Percentiles rank a stretch among this genome's conserved stretches.
Conservation (phyloP, 2,329 filamentous ascomycete genomes). For the Penicillium rolfsii region DNA sequence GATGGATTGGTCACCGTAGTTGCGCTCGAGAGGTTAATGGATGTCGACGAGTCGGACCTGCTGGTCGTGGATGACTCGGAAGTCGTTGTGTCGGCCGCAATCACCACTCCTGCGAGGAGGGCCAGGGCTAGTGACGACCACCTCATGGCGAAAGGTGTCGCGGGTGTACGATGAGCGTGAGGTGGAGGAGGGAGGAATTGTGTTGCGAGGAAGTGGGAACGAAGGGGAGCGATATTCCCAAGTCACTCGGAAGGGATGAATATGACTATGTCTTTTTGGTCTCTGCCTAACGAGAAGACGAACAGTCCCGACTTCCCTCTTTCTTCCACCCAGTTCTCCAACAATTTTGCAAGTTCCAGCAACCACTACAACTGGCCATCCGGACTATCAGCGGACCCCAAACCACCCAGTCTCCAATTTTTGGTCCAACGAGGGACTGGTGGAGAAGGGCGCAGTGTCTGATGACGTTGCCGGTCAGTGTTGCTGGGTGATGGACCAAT, state of each 20-base stretch:
- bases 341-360: neutral
- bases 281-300: neutral
- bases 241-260: no score
- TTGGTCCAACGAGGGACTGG: constrained; percentile 4
- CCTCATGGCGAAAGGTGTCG: constrained; percentile 21
- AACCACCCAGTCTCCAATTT: neutral
- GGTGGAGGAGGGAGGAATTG: neutral
- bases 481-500: constrained; percentile 19
- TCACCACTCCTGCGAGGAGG: constrained; percentile 20
- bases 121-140: constrained; percentile 20
- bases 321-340: neutral
- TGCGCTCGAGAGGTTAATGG: constrained; percentile 25
- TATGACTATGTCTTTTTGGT: neutral
- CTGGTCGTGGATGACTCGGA: constrained; percentile 15
- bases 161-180: neutral
- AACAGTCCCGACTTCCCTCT: neutral
- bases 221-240: neutral
- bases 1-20: constrained; percentile 26
- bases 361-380: neutral
- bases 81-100: constrained; percentile 15
- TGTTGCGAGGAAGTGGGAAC: neutral
- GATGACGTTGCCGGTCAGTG: constrained; percentile 16
- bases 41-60: constrained; percentile 7
- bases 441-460: constrained; percentile 2
- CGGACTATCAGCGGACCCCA: neutral